Evolutionary conservation across 352 stramenopile species (phyloP).

Genomic region (Globisporangium uncinulatum): DNA sequence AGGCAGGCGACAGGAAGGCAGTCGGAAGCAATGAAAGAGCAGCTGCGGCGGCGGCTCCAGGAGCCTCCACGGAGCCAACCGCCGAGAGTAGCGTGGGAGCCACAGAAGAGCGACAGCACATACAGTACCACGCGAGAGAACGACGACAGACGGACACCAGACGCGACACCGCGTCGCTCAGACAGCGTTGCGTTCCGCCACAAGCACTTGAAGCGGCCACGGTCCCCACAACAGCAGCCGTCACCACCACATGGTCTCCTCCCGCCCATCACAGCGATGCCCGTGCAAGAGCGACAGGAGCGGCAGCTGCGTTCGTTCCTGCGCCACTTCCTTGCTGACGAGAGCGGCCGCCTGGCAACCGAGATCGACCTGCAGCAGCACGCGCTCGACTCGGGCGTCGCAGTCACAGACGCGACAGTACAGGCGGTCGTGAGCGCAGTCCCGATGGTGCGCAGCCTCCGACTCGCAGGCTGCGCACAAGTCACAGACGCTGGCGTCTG

Average conservation of each 20-base stretch:
- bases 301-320: constrained; percentile 88
- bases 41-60: background rate
- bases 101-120: constrained; percentile 1
- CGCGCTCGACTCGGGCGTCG: constrained; percentile 77
- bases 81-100: background rate
- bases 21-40: background rate
- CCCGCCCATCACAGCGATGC: constrained; percentile 27
- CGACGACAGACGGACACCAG: background rate
- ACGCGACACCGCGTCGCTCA: background rate
- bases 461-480: constrained; percentile 52
- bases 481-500: constrained; percentile 90
- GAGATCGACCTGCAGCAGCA: constrained; percentile 85
- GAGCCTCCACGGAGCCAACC: background rate
- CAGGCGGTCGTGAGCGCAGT: constrained; percentile 85
- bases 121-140: background rate
- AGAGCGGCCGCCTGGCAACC: constrained; percentile 59
- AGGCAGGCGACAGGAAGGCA: too few species aligned
- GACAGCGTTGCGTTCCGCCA: constrained; percentile 2
- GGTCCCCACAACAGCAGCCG: constrained; percentile 6
- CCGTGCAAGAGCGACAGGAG: constrained; percentile 54
- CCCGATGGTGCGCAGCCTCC: constrained; percentile 56
- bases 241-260: constrained; percentile 2
- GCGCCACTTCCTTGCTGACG: constrained; percentile 86
- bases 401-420: constrained; percentile 87
- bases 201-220: constrained; percentile 32